Conservation (phyloP, 176 grass and related monocot species). For the Otatea glauca region DNA sequence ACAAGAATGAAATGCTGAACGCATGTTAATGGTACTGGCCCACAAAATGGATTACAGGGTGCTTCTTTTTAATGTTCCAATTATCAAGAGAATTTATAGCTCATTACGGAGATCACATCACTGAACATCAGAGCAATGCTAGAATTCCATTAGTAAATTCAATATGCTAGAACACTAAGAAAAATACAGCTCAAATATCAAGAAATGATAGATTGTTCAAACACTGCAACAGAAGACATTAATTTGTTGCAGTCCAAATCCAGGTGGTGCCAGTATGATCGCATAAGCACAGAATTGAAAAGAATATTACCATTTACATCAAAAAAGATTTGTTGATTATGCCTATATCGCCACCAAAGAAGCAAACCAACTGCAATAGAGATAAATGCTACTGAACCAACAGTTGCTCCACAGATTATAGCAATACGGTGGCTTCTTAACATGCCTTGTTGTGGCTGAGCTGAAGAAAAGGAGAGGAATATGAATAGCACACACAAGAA, state of each 20-base stretch:
- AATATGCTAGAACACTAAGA: neutral
- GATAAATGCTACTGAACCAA: conserved; percentile 60
- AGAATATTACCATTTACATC: conserved; percentile 84
- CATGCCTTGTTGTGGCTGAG: conserved; percentile 62
- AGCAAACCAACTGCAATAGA: conserved; percentile 52
- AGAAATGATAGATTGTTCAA: neutral
- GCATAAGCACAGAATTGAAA: neutral
- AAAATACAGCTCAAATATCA: neutral
- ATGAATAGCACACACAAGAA: conserved; percentile 8
- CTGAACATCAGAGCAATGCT: neutral
- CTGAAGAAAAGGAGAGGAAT: conserved; percentile 63
- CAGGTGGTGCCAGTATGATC: neutral
- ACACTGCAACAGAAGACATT: neutral
- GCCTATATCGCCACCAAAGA: conserved; percentile 83
- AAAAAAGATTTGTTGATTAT: conserved; percentile 92
- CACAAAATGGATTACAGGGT: neutral
- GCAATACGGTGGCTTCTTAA: conserved; percentile 61
- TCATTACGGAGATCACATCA: neutral
- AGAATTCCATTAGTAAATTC: neutral
- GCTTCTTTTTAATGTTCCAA: conserved; percentile 2
- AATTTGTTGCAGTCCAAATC: neutral
- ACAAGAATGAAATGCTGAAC: conserved; percentile 4
- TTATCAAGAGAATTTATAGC: neutral
- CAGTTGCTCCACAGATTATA: conserved; percentile 72
- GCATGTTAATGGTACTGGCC: neutral